Evolutionary conservation across 257 asterid species (phyloP).

Genomic region (Lithospermum erythrorhizon): DNA sequence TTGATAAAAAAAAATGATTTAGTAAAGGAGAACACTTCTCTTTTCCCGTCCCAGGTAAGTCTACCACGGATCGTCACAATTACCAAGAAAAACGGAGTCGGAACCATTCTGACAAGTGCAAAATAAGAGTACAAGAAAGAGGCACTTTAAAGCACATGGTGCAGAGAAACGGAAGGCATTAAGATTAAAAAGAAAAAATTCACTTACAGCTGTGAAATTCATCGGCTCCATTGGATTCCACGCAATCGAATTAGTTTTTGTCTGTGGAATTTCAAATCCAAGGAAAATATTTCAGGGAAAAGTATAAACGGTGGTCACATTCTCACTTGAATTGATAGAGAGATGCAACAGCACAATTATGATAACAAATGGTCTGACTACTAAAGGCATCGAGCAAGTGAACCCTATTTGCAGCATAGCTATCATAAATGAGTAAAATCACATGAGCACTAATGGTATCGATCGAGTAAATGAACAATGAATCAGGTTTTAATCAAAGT

Average conservation of each 20-base stretch:
- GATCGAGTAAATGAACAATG: too few relatives aligned
- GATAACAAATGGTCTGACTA: too few relatives aligned
- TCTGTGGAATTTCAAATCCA: constrained; percentile 34
- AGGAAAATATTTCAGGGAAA: background rate
- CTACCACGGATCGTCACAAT: background rate
- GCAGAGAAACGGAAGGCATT: background rate
- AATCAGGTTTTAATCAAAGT: too few relatives aligned
- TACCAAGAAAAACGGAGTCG: background rate
- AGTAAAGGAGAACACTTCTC: background rate
- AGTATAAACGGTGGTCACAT: background rate
- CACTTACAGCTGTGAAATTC: constrained; percentile 94
- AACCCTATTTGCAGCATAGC: too few relatives aligned
- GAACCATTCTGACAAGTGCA: too few relatives aligned
- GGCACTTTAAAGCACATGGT: constrained; percentile 1
- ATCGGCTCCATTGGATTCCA: constrained; percentile 99
- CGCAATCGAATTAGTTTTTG: constrained; percentile 73
- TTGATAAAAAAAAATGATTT: background rate
- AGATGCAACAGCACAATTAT: too few relatives aligned
- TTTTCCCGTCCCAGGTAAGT: background rate
- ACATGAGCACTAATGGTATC: too few relatives aligned
- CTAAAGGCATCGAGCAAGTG: too few relatives aligned
- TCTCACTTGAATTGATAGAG: too few relatives aligned
- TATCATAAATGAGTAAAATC: too few relatives aligned
- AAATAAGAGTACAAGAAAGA: background rate
- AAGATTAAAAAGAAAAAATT: background rate